Evolutionary conservation across 23 red algal species (phyloP), one percentile per base, ranked within the genome.

Genomic region (Pyropia yezoensis): DNA sequence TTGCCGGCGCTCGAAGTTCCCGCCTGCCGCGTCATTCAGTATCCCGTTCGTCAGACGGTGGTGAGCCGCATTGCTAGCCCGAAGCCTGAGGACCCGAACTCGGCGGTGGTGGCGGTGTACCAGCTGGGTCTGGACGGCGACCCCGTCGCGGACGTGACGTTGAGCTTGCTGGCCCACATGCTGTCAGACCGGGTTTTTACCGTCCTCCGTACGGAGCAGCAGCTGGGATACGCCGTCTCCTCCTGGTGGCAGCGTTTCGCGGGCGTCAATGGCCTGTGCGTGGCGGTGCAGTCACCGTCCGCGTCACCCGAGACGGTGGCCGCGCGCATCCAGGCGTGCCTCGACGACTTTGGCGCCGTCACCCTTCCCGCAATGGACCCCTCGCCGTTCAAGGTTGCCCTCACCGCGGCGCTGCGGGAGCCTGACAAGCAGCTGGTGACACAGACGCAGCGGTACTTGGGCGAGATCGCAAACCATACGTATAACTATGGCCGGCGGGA

Each of bases 151-250:
- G 85, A 89, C 52, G 64, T 89, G 45, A 39, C 70, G 29, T 18
- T 87, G 18, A 84, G 83, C 21, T 50, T 96, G 45, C 52, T 96
- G 63, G 59, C 61, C 26, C 65, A 85, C 5, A 88, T 96, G 21
- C 14, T 96, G 24, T 63, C 82, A 14, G 87, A 96, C 52, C 92
- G 74, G 11, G 55, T 57, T 13, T 96, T 90, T 33, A 62, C 89
- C 52, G 81, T 90, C 53, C 68, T 96, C 45, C 78, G 92, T 27
- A 96, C 92, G 21, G 76, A 81, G 21, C 75, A 89, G 30, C 92
- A 96, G 56, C 78, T 96, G 3, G 92, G 92, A 15, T 96, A 96
- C 68, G 65, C 85, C 29, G 92, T 89, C 28, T 87, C 73, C n/a
- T 71, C 66, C 56, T 66, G 70, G 25, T 49, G 59, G 29, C 50